These are phyloP conservation scores for Nitzschia putrida DNA, from an alignment of 108 stramenopile species.

Conservation along the genomic window DNA sequence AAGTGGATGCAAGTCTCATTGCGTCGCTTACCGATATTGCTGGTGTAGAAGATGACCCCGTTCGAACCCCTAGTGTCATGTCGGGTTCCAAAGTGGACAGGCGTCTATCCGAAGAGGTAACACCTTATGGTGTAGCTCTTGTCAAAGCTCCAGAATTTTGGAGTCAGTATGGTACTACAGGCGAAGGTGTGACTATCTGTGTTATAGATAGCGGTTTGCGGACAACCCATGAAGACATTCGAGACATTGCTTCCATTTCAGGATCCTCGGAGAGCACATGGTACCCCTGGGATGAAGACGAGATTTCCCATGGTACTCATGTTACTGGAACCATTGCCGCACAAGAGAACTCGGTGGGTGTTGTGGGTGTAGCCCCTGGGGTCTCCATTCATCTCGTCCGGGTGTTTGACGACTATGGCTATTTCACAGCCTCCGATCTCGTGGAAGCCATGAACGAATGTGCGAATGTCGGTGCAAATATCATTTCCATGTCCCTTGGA, in stretches of 20 bases:
- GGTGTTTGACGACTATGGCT: slow-evolving; percentile 27
- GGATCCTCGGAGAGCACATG: too few species aligned
- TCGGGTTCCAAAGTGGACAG: neutral
- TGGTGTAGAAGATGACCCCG: slow-evolving; percentile 6
- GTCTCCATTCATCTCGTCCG: slow-evolving; percentile 39
- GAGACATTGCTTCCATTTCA: too few species aligned
- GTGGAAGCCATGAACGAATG: slow-evolving; percentile 41
- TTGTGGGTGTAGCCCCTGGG: slow-evolving; percentile 46
- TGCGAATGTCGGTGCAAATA: slow-evolving; percentile 35
- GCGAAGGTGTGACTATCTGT: slow-evolving; percentile 41
- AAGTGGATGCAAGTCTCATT: neutral
- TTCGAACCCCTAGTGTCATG: neutral
- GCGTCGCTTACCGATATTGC: neutral
- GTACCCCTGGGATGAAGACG: slow-evolving; percentile 25
- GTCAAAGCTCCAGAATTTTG: slow-evolving; percentile 22
- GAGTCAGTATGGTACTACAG: neutral
- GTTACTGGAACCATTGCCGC: slow-evolving; percentile 66
- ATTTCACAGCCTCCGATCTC: slow-evolving; percentile 22
- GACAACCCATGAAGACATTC: slow-evolving; percentile 40
- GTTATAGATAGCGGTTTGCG: slow-evolving; percentile 54
- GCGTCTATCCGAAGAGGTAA: neutral
- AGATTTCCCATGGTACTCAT: slow-evolving; percentile 49
- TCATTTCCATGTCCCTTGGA: slow-evolving; percentile 52
- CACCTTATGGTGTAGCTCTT: slow-evolving; percentile 12
- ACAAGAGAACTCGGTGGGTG: slow-evolving; percentile 42